Conservation (phyloP, 371 early-diverging fungal genomes). For the Saksenaea oblongispora region DNA sequence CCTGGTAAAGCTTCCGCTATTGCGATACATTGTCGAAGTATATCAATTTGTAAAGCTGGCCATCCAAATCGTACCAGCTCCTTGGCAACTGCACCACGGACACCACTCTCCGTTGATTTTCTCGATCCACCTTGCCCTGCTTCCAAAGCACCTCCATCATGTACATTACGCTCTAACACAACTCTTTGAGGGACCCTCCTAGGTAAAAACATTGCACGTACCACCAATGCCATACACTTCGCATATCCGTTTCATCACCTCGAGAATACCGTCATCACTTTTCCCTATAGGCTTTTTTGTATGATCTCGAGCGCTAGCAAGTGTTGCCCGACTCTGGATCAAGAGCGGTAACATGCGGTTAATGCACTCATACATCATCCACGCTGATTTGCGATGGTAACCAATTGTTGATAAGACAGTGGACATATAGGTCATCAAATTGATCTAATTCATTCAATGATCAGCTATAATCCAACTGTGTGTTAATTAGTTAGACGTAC, state of each 20-base stretch:
- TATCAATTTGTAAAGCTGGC: constrained; percentile 77
- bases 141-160: constrained; percentile 44
- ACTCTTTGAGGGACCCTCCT: background rate
- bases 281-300: constrained; percentile 19
- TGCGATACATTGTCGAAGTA: constrained; percentile 74
- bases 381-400: constrained; percentile 73
- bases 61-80: constrained; percentile 60
- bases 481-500: constrained; percentile 14
- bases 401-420: constrained; percentile 64
- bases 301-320: constrained; percentile 24
- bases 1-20: constrained; percentile 75
- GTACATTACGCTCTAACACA: constrained; percentile 45
- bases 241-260: constrained; percentile 67
- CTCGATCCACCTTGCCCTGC: constrained; percentile 13
- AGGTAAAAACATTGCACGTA: constrained; percentile 13
- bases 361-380: constrained; percentile 67
- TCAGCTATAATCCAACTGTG: background rate
- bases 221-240: constrained; percentile 73
- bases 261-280: constrained; percentile 62
- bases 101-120: constrained; percentile 10
- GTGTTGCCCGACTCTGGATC: constrained; percentile 46
- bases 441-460: constrained; percentile 36
- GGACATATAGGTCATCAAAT: constrained; percentile 61
- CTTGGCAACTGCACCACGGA: constrained; percentile 24
- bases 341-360: constrained; percentile 60